Conservation (phyloP, 2,329 filamentous ascomycete species). For the Colletotrichum siamense region DNA sequence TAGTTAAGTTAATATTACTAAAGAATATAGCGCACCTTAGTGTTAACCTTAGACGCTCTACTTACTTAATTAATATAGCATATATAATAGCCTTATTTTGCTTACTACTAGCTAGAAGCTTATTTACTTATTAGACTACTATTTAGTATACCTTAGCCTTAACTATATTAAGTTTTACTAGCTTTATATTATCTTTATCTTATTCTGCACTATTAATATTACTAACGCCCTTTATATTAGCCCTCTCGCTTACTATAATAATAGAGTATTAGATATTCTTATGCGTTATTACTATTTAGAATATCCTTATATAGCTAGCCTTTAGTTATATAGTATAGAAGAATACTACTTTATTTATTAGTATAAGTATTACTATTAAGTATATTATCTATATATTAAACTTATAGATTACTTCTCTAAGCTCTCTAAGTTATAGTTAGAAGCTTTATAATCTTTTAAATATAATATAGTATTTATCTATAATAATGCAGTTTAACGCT, state of each 20-base stretch:
- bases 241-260: background rate
- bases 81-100: background rate
- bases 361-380: conserved; percentile 1
- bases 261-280: background rate
- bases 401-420: too few species aligned
- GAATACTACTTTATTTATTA: background rate
- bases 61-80: background rate
- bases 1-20: background rate
- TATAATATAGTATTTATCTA: conserved; percentile 12
- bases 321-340: background rate
- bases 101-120: background rate
- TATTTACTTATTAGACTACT: too few species aligned
- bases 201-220: too few species aligned
- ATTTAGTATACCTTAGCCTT: too few species aligned
- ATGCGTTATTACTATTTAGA: background rate
- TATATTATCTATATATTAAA: conserved; percentile 7
- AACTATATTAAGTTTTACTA: too few species aligned
- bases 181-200: background rate
- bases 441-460: too few species aligned
- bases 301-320: background rate
- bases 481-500: background rate
- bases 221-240: too few species aligned
- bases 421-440: too few species aligned
- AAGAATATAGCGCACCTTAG: background rate
- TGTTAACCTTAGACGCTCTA: background rate